phyloP scores from a whole-genome alignment of 345 rosid species.

The Psidium friedrichsthalianum region DNA sequence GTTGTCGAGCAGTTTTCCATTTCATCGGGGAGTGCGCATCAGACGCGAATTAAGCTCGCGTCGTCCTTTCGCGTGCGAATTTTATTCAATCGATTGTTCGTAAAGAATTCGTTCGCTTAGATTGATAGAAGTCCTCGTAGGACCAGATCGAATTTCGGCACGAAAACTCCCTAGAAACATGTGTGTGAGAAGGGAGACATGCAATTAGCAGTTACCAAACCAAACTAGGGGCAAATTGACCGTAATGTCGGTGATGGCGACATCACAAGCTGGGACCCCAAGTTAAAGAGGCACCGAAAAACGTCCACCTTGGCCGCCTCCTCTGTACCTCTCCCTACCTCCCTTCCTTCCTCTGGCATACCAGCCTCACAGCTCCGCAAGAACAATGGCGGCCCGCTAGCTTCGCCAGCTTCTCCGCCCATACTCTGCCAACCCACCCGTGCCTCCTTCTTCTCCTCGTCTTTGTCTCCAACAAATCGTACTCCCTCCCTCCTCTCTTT shows the following conservation, averaged over 20 bases:
- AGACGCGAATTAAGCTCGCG: too few relatives aligned
- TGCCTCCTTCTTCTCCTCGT: constrained; percentile 14
- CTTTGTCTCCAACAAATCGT: background rate
- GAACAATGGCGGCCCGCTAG: constrained; percentile 10
- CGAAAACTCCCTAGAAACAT: too few relatives aligned
- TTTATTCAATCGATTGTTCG: too few relatives aligned
- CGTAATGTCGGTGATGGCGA: background rate
- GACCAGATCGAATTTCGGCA: background rate
- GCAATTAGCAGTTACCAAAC: background rate
- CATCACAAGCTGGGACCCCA: background rate
- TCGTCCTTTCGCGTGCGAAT: too few relatives aligned
- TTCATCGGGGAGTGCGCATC: too few relatives aligned
- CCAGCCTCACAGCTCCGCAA: background rate
- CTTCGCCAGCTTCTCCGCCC: background rate
- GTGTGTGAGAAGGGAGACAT: background rate
- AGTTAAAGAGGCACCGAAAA: too few relatives aligned
- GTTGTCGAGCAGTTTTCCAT: too few relatives aligned
- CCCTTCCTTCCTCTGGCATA: background rate
- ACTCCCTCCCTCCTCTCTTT: background rate
- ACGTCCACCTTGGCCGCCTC: background rate
- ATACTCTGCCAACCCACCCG: constrained; percentile 4
- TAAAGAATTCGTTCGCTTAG: too few relatives aligned
- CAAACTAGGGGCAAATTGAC: background rate
- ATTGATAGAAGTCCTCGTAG: too few relatives aligned
- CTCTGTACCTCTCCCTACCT: constrained; percentile 7